Evolutionary conservation across 2,329 filamentous ascomycete species (phyloP).

Genomic region (Stylonectria norvegica): DNA sequence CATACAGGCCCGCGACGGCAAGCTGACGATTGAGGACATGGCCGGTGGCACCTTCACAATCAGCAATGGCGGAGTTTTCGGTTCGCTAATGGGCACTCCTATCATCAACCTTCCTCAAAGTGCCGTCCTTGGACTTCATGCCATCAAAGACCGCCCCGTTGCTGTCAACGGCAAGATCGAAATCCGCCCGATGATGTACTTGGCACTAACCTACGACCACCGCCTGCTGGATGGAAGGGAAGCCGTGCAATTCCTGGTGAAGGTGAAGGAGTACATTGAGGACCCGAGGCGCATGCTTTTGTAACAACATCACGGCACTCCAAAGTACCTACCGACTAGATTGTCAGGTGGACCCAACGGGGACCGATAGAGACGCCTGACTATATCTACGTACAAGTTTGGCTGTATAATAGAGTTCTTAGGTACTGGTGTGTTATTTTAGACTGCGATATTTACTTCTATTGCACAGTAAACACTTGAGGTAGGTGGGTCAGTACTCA

Average conservation of each 20-base stretch:
- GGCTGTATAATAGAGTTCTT: constrained; percentile 12
- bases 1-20: constrained; percentile 75
- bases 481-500: too few species aligned
- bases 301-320: too few species aligned
- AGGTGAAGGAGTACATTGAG: constrained; percentile 97
- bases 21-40: constrained; percentile 99
- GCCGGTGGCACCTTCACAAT: constrained; percentile 97
- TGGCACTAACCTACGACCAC: constrained; percentile 96
- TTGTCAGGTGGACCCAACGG: constrained; percentile 7
- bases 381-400: constrained; percentile 3
- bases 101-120: constrained; percentile 98
- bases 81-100: constrained; percentile 93
- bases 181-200: constrained; percentile 99
- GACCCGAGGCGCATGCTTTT: constrained; percentile 90
- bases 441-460: too few species aligned
- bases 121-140: constrained; percentile 86
- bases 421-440: not conserved
- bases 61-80: constrained; percentile 95
- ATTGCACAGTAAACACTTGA: too few species aligned
- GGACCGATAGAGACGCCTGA: not conserved
- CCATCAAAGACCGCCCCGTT: constrained; percentile 91
- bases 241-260: constrained; percentile 92
- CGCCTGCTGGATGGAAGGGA: constrained; percentile 91
- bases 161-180: constrained; percentile 92
- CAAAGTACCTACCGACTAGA: constrained; percentile 16